These are phyloP conservation scores for Hibiscus mutabilis DNA, from an alignment of 345 rosid species.

Conservation along the genomic window DNA sequence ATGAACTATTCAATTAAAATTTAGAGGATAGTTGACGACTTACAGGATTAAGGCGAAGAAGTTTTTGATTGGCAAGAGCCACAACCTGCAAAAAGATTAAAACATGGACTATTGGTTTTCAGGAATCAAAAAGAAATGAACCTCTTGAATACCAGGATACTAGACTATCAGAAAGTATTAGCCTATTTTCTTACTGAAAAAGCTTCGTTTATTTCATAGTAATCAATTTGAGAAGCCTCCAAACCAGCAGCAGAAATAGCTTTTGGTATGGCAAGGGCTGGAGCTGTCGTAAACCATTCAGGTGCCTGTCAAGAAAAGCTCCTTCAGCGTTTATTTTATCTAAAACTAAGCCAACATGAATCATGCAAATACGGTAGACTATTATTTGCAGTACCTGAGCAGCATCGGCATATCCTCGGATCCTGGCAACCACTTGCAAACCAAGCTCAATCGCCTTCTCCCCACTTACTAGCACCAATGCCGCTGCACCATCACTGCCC, in stretches of 20 bases:
- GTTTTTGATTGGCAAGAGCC: constrained; percentile 75
- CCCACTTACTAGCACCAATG: constrained; percentile 85
- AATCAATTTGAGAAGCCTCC: constrained; percentile 77
- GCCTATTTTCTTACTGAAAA: constrained; percentile 56
- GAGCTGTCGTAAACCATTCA: constrained; percentile 78
- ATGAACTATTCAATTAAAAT: not conserved
- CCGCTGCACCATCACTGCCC: constrained; percentile 96
- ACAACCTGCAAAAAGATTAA: constrained; percentile 54
- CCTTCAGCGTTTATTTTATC: constrained; percentile 12
- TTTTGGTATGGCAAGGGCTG: constrained; percentile 91
- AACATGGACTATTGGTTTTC: not conserved
- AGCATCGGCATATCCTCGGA: constrained; percentile 85
- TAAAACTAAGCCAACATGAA: not conserved
- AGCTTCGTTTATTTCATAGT: constrained; percentile 92
- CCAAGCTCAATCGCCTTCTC: constrained; percentile 72
- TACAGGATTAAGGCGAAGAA: constrained; percentile 73
- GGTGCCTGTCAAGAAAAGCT: constrained; percentile 51
- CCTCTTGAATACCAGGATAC: not conserved
- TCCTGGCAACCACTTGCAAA: constrained; percentile 72
- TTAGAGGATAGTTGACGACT: constrained; percentile 27
- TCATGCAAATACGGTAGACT: not conserved
- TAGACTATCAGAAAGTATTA: constrained; percentile 4
- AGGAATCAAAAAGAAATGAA: not conserved
- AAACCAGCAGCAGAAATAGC: constrained; percentile 77
- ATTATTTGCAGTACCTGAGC: constrained; percentile 53